Conservation (phyloP, 495 filamentous ascomycete genomes). For the Penicillium atrosanguineum region DNA sequence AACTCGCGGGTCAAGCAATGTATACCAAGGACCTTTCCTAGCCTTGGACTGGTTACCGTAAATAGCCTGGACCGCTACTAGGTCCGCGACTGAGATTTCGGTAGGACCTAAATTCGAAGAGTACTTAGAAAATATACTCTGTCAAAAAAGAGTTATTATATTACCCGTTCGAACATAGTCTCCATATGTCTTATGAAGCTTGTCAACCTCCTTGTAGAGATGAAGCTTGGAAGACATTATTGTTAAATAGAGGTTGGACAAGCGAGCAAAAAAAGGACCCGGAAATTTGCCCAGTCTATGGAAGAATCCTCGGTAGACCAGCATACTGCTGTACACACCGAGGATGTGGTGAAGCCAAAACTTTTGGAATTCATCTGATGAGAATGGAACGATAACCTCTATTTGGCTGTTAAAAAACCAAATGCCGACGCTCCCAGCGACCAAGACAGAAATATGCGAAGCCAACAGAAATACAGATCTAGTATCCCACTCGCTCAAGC, state of each 20-base stretch:
- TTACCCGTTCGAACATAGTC: slow-evolving; percentile 36
- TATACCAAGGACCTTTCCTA: slow-evolving; percentile 44
- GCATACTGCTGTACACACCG: slow-evolving; percentile 24
- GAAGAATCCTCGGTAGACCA: slow-evolving; percentile 33
- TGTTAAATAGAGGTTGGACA: slow-evolving; percentile 32
- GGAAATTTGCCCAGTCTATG: slow-evolving; percentile 37
- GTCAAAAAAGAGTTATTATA: too few relatives aligned
- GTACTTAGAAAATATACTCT: too few relatives aligned
- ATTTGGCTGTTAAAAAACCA: too few relatives aligned
- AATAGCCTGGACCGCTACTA: slow-evolving; percentile 30
- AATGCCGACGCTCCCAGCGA: too few relatives aligned
- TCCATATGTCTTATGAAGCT: slow-evolving; percentile 47
- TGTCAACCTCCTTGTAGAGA: slow-evolving; percentile 28
- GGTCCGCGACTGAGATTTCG: slow-evolving; percentile 40
- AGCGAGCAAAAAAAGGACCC: slow-evolving; percentile 31
- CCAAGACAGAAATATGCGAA: too few relatives aligned
- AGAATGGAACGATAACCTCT: too few relatives aligned
- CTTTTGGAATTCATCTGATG: too few relatives aligned
- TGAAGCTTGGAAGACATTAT: slow-evolving; percentile 18
- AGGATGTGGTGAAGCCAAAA: too few relatives aligned
- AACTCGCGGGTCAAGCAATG: slow-evolving; percentile 22
- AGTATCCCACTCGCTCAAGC: too few relatives aligned
- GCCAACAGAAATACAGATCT: too few relatives aligned
- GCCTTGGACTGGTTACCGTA: slow-evolving; percentile 30
- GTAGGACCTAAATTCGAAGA: too few relatives aligned